Conservation (phyloP, 2,329 filamentous ascomycete genomes). For the Fusarium tjaetaba region DNA sequence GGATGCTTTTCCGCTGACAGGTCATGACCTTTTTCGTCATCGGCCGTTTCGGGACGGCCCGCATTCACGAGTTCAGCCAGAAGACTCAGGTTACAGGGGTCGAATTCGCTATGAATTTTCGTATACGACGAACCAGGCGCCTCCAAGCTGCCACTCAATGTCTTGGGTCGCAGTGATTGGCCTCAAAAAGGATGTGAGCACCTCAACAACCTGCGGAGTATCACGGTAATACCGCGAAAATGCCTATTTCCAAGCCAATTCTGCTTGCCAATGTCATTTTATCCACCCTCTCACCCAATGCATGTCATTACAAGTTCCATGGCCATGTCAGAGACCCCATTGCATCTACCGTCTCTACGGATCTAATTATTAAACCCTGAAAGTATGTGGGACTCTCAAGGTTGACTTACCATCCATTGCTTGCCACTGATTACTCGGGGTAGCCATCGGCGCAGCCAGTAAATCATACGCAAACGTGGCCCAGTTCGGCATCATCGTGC, state of each 20-base stretch:
- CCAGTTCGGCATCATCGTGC: slow-evolving; percentile 3
- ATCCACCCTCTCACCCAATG: too few species aligned
- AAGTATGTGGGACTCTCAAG: not conserved
- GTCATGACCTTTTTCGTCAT: not conserved
- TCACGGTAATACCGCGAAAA: not conserved
- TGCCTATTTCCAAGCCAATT: not conserved
- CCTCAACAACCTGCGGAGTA: too few species aligned
- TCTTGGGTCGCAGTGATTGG: not conserved
- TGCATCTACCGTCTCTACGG: not conserved
- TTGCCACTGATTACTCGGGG: not conserved
- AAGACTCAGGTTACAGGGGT: too few species aligned
- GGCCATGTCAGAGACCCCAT: slow-evolving; percentile 1
- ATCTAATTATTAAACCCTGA: not conserved
- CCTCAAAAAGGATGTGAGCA: rapidly evolving
- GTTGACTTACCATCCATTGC: slow-evolving; percentile 7
- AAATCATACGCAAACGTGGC: not conserved
- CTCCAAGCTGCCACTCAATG: not conserved
- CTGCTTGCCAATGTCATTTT: not conserved
- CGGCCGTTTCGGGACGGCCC: not conserved
- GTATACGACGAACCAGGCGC: not conserved
- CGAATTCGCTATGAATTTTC: not conserved
- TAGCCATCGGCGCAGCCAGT: not conserved
- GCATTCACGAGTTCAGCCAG: not conserved
- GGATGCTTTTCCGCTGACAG: not conserved
- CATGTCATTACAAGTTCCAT: slow-evolving; percentile 2